Evolutionary conservation across 2,329 filamentous ascomycete genomes (phyloP), one percentile per base, ranked within the genome.

Genomic region (Fusarium duplospermum): DNA sequence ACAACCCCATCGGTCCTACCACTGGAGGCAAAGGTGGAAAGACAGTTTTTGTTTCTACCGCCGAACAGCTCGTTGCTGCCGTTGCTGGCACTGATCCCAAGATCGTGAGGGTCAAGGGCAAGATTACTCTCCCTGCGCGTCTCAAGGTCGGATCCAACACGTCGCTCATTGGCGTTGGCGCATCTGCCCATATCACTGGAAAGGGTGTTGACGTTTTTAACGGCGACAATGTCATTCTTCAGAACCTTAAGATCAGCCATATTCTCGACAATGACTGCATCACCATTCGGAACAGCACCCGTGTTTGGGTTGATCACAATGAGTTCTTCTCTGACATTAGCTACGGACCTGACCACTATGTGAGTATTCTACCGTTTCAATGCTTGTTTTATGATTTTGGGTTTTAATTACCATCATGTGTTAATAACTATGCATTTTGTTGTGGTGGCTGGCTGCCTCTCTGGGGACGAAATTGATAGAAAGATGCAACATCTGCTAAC

Each of bases 281-380:
- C 64, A 84, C 82, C 6, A 81, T 86, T 38, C 81, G 82, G n/a
- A 84, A 85, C 78, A 81, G 82, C 29, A 87, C 84, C 2, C 78
- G 85, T 4, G 83, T 87, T 1, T 87, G 85, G 85, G 77, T 87
- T 27, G 85, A 87, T 60, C 85, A 87, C 72, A 85, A 85, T 56
- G 85, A 87, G 72, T 86, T 87, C 70, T 74, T 80, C n/a, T 84
- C 81, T 1, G 84, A 86, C 47, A 80, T 86, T 11, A 73, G 76
- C 45, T 68, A 80, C 6, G 84, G 84, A 0, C 83, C 84, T 1
- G 84, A 85, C 47, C 74, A 77, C 42, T 85, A 82, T 54, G 81
- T 81, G 45, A 67, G 73, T 18, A 5, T 50, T 3, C 3, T 5
- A 0, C 3, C 20, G 2, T 2, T 1, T 0, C 4, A 1, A 7